These are phyloP conservation scores for Lipomyces kockii DNA, from an alignment of 805 yeast species.

Conservation along the genomic window DNA sequence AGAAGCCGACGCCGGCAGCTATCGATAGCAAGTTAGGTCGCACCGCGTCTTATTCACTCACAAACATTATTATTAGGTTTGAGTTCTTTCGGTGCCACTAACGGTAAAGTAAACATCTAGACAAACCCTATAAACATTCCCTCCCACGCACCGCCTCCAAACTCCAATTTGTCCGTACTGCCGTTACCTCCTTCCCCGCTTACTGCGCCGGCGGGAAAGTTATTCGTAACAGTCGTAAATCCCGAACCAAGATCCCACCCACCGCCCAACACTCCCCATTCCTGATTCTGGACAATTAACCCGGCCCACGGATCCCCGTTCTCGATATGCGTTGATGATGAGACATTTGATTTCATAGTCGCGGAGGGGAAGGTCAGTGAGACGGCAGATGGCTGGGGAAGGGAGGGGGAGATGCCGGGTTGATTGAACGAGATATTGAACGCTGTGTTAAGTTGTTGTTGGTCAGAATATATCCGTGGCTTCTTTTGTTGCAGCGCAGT, in stretches of 20 bases:
- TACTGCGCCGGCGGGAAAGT: not conserved
- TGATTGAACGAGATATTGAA: conserved; percentile 11
- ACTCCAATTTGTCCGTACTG: not conserved
- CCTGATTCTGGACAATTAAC: conserved; percentile 5
- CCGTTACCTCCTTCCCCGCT: not conserved
- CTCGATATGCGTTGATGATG: no score
- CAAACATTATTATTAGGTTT: no score
- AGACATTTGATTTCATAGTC: no score
- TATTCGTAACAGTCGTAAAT: conserved; percentile 6
- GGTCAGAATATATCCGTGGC: not conserved
- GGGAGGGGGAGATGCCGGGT: not conserved
- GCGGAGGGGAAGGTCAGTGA: not conserved
- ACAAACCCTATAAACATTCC: conserved; percentile 12
- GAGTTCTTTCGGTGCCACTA: no score
- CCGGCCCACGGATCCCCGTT: conserved; percentile 9
- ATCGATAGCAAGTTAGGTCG: no score
- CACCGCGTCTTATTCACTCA: no score
- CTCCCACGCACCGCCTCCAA: conserved; percentile 5
- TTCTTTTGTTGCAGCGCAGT: not conserved
- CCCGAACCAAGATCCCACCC: conserved; percentile 16
- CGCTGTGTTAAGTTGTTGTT: conserved; percentile 5
- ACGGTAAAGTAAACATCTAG: not conserved
- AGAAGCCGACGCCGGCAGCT: no score
- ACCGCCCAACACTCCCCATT: conserved; percentile 8
- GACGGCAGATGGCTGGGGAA: not conserved